Percentiles rank a stretch among this genome's conserved stretches.
These are phyloP conservation scores for Collybiopsis confluens DNA, from an alignment of 768 basidiomycete genomes.

Conservation along the genomic window DNA sequence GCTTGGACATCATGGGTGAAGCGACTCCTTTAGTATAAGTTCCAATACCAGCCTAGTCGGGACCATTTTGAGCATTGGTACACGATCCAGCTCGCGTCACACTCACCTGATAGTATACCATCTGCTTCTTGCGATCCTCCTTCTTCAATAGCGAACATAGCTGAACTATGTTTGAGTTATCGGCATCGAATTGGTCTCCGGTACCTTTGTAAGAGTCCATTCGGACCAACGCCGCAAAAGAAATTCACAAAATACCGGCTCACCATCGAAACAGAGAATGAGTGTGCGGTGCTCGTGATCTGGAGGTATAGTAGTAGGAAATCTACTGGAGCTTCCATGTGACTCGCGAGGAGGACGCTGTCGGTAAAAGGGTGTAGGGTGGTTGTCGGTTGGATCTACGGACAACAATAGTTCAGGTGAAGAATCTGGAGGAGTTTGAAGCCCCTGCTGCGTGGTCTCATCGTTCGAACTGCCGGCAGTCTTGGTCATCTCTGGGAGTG, in stretches of 20 bases:
- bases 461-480: background rate
- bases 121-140: conserved; percentile 45
- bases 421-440: too few species aligned
- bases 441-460: too few species aligned
- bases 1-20: conserved; percentile 28
- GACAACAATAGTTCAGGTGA: background rate
- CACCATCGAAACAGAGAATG: conserved; percentile 50
- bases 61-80: background rate
- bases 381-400: background rate
- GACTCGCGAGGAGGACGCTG: background rate
- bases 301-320: background rate
- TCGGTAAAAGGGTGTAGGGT: background rate
- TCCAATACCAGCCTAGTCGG: conserved; percentile 43
- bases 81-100: background rate
- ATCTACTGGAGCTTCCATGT: background rate
- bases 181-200: conserved; percentile 45
- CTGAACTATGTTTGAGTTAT: conserved; percentile 54
- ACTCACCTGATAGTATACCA: conserved; percentile 54
- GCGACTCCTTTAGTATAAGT: conserved; percentile 42
- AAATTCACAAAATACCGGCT: background rate
- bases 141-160: conserved; percentile 50
- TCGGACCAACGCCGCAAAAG: too few species aligned
- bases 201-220: conserved; percentile 26
- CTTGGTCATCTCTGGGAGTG: background rate
- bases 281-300: conserved; percentile 31